Conservation (phyloP, 2,329 filamentous ascomycete genomes). For the Orbilia oligospora region DNA sequence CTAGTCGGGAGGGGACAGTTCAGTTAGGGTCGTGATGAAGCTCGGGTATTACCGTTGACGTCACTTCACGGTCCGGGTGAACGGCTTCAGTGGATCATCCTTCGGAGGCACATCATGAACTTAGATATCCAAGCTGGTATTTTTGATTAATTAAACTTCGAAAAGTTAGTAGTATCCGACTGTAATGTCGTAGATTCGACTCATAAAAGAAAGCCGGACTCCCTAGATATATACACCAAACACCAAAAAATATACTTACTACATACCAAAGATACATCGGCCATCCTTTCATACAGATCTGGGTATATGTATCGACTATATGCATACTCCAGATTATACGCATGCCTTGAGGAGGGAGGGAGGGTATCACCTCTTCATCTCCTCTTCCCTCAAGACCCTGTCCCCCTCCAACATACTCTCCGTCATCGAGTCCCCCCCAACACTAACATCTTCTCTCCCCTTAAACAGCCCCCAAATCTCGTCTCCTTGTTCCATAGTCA, state of each 20-base stretch:
- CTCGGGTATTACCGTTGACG: not conserved
- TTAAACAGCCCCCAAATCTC: constrained; percentile 60
- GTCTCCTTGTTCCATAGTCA: constrained; percentile 56
- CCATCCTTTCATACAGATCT: not conserved
- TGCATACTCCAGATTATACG: not conserved
- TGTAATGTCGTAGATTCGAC: not conserved
- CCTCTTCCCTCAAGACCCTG: constrained; percentile 47
- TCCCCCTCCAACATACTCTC: constrained; percentile 60
- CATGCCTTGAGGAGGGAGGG: not conserved
- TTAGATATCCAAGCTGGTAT: not conserved
- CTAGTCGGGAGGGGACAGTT: no score
- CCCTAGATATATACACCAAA: not conserved
- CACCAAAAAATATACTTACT: not conserved
- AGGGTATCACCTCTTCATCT: constrained; percentile 36
- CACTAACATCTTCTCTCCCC: constrained; percentile 13
- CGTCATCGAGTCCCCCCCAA: constrained; percentile 51
- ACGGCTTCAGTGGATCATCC: not conserved
- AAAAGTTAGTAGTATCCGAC: not conserved
- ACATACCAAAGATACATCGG: not conserved
- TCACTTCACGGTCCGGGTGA: constrained; percentile 6
- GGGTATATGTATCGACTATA: not conserved
- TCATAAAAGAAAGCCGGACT: not conserved
- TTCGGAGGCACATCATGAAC: not conserved
- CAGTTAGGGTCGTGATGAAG: not conserved
- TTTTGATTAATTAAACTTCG: not conserved